Percentiles rank a stretch among this genome's conserved stretches.
Conservation (phyloP, 305 asterid species). For the Vinca major region DNA sequence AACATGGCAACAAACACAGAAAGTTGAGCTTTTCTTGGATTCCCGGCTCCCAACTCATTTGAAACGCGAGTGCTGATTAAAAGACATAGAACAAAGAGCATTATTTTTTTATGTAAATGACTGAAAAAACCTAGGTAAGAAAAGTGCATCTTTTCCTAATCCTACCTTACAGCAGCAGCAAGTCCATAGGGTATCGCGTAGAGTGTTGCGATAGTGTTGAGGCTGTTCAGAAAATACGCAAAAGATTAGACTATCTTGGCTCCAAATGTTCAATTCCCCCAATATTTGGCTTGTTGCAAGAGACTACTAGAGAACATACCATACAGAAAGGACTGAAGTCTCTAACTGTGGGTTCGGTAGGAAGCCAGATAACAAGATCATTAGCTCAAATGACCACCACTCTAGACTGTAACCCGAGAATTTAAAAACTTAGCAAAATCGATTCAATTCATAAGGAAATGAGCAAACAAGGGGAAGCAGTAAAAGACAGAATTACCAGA, state of each 20-base stretch:
- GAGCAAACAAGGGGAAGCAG: neutral
- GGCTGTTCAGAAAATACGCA: slow-evolving; percentile 31
- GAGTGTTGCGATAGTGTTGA: slow-evolving; percentile 40
- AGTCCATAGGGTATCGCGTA: slow-evolving; percentile 59
- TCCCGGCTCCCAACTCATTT: no score
- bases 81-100: no score
- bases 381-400: no score
- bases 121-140: neutral
- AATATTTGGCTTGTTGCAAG: neutral
- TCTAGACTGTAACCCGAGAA: slow-evolving; percentile 14
- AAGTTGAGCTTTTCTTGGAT: no score
- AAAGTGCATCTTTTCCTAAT: neutral
- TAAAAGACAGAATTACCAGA: slow-evolving; percentile 3
- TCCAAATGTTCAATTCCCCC: neutral
- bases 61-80: no score
- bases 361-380: no score
- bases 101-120: neutral
- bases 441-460: neutral
- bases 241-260: slow-evolving; percentile 12
- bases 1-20: no score
- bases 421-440: neutral
- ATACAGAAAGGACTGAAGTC: no score
- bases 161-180: slow-evolving; percentile 55
- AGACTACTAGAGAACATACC: neutral
- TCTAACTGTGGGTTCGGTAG: no score